Percentiles rank a stretch among this genome's conserved stretches.
Conservation (phyloP, 129 eudicot genomes). For the Mikania micrantha region DNA sequence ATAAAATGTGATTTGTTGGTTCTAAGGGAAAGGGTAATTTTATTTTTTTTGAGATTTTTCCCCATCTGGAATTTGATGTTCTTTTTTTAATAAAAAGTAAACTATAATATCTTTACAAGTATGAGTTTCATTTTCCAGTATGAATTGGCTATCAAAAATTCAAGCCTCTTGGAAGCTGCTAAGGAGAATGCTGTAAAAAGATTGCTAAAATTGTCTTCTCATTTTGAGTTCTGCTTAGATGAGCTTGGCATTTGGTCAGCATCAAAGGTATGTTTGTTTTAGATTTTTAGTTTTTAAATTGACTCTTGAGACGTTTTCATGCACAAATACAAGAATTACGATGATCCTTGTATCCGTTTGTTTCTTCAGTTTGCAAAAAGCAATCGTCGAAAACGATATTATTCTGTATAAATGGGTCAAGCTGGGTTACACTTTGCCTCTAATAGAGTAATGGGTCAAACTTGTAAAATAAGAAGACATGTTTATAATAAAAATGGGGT, state of each 20-base stretch:
- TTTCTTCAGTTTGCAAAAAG: neutral
- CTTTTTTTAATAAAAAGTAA: neutral
- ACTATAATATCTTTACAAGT: neutral
- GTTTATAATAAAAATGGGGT: neutral
- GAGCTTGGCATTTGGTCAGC: slow-evolving; percentile 82
- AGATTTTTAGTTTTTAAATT: neutral
- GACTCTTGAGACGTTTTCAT: neutral
- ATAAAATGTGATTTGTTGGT: slow-evolving; percentile 17
- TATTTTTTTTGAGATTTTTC: neutral
- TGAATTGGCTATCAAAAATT: slow-evolving; percentile 10
- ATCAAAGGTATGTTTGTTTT: slow-evolving; percentile 44
- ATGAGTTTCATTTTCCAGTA: slow-evolving; percentile 34
- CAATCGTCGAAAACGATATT: neutral
- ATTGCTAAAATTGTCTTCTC: slow-evolving; percentile 29
- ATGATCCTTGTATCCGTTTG: neutral
- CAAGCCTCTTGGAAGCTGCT: slow-evolving; percentile 29
- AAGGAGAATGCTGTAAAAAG: slow-evolving; percentile 34
- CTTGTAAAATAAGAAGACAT: neutral
- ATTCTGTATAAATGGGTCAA: neutral
- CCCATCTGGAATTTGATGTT: neutral
- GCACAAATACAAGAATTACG: neutral
- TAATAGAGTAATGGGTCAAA: no score
- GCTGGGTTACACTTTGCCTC: neutral
- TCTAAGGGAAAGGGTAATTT: slow-evolving; percentile 45
- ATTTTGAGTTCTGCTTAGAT: slow-evolving; percentile 38